Evolutionary conservation across 805 yeast species (phyloP).

Genomic region (Saccharomycopsis sp.): DNA sequence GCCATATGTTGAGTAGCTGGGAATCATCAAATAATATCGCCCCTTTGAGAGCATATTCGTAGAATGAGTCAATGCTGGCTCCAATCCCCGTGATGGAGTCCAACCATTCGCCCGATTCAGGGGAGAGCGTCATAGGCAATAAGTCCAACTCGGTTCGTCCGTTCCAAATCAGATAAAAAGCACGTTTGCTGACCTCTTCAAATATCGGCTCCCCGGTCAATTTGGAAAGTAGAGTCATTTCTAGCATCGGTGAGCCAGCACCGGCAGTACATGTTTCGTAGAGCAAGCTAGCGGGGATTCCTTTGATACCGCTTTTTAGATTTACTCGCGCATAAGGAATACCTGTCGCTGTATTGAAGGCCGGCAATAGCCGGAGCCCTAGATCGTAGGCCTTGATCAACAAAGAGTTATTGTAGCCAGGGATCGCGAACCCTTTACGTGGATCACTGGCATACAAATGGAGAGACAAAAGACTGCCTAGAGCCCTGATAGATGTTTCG

Average conservation of each 20-base stretch:
- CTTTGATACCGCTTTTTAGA: conserved; percentile 43
- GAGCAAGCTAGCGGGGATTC: conserved; percentile 38
- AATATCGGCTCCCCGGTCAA: conserved; percentile 70
- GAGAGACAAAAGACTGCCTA: conserved; percentile 76
- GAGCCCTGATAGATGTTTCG: conserved; percentile 72
- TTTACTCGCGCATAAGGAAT: conserved; percentile 81
- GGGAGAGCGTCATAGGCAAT: conserved; percentile 72
- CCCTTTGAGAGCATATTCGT: conserved; percentile 79
- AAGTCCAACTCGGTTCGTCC: conserved; percentile 54
- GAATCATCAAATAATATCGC: conserved; percentile 65
- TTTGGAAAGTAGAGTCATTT: conserved; percentile 66
- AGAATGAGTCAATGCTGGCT: conserved; percentile 86
- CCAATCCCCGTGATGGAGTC: conserved; percentile 73
- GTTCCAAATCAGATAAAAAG: conserved; percentile 68
- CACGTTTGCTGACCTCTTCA: conserved; percentile 50
- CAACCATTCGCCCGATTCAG: conserved; percentile 46
- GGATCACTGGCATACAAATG: conserved; percentile 62
- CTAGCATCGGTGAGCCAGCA: conserved; percentile 76
- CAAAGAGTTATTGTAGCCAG: conserved; percentile 64
- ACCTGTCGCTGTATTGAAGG: conserved; percentile 56
- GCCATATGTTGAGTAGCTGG: conserved; percentile 49
- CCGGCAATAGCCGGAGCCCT: conserved; percentile 63
- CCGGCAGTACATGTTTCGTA: conserved; percentile 83
- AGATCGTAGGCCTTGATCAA: conserved; percentile 65
- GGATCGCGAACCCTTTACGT: conserved; percentile 33